Conservation (phyloP, 164 flowering plant species). For the Annona squamosa region DNA sequence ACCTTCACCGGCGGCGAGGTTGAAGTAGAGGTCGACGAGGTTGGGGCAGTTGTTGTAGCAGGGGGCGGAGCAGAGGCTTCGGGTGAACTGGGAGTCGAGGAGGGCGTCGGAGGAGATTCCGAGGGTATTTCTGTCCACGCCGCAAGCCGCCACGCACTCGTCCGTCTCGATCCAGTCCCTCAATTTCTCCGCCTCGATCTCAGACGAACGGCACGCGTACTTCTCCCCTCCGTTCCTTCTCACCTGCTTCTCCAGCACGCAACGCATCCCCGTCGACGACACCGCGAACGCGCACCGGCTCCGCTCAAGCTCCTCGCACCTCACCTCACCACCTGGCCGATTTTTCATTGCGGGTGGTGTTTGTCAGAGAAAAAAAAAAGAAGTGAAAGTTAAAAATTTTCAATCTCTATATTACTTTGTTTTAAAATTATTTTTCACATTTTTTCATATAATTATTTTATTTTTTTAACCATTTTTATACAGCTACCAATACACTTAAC, state of each 20-base stretch:
- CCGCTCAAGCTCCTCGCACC: slow-evolving; percentile 40
- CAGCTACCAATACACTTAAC: too few relatives aligned
- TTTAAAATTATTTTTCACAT: too few relatives aligned
- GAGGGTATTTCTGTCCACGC: slow-evolving; percentile 37
- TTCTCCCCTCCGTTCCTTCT: slow-evolving; percentile 33
- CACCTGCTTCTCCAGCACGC: slow-evolving; percentile 55
- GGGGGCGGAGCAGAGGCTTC: slow-evolving; percentile 52
- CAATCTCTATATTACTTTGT: not conserved
- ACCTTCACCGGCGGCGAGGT: slow-evolving; percentile 81
- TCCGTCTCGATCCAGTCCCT: slow-evolving; percentile 47
- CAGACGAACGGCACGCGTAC: slow-evolving; percentile 44
- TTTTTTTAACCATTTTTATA: too few relatives aligned
- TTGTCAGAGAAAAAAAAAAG: not conserved
- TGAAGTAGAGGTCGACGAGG: slow-evolving; percentile 68
- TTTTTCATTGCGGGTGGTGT: too few relatives aligned
- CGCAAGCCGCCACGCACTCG: slow-evolving; percentile 49
- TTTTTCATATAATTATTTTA: too few relatives aligned
- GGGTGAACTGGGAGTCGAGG: slow-evolving; percentile 39
- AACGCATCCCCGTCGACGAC: slow-evolving; percentile 50
- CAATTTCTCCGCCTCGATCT: slow-evolving; percentile 41
- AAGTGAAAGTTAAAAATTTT: too few relatives aligned
- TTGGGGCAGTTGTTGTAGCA: slow-evolving; percentile 61
- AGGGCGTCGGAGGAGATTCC: slow-evolving; percentile 72
- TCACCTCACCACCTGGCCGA: slow-evolving; percentile 22
- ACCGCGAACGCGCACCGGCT: slow-evolving; percentile 55